Percentiles rank a stretch among this genome's conserved stretches.
phyloP scores from a whole-genome alignment of 1,284 basidiomycete genomes.

The Apiotrichum porosum region DNA sequence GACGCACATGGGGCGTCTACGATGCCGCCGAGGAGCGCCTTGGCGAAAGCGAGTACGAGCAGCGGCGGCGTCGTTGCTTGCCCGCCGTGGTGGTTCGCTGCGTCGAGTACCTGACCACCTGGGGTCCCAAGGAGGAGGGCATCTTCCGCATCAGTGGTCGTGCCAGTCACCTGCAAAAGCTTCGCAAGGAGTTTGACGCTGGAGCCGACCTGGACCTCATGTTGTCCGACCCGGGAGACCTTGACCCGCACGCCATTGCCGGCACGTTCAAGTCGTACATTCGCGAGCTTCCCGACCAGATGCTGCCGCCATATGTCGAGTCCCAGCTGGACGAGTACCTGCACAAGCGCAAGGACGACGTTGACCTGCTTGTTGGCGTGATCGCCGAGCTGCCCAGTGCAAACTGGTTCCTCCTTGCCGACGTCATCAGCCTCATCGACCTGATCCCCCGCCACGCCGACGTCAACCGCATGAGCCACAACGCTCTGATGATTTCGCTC shows the following conservation, averaged over 20 bases:
- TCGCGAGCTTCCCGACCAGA: conserved; percentile 64
- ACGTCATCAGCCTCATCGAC: conserved; percentile 42
- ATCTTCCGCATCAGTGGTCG: conserved; percentile 50
- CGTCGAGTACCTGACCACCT: conserved; percentile 45
- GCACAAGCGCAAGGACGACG: not conserved
- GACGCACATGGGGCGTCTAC: conserved; percentile 30
- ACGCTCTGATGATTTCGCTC: conserved; percentile 41
- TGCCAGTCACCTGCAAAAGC: conserved; percentile 60
- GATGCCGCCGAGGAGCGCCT: conserved; percentile 19
- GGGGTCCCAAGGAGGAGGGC: conserved; percentile 49
- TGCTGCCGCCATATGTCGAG: conserved; percentile 64
- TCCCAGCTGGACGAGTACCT: conserved; percentile 63
- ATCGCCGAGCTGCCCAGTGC: conserved; percentile 37
- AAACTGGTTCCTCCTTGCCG: conserved; percentile 48
- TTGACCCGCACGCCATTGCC: conserved; percentile 88
- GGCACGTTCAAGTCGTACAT: conserved; percentile 57
- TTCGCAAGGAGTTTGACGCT: conserved; percentile 76
- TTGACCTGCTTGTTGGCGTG: conserved; percentile 23
- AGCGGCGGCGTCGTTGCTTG: conserved; percentile 32
- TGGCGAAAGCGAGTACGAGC: conserved; percentile 23
- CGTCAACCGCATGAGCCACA: conserved; percentile 44
- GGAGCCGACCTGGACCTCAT: conserved; percentile 80
- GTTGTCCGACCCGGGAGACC: conserved; percentile 67
- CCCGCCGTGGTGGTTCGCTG: conserved; percentile 46
- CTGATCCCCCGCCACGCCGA: conserved; percentile 35